Conservation (phyloP, 75 land plant genomes). For the Sequoia sempervirens region DNA sequence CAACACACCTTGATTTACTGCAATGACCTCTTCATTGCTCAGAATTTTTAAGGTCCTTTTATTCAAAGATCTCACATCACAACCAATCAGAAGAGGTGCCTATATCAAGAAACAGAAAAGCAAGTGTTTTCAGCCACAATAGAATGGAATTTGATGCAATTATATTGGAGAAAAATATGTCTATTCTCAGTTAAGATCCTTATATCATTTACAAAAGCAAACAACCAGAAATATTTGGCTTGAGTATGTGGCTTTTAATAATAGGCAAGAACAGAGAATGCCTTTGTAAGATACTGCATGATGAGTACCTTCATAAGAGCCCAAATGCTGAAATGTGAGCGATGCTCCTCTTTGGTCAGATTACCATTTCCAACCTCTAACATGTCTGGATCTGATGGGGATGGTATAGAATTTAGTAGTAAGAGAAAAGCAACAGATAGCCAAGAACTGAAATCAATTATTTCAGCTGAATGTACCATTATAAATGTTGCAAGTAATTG, state of each 20-base stretch:
- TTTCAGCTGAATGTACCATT: background rate
- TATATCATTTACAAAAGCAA: background rate
- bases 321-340: slow-evolving; percentile 46
- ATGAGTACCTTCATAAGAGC: slow-evolving; percentile 35
- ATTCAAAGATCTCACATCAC: slow-evolving; percentile 33
- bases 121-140: background rate
- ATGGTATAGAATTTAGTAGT: background rate
- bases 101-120: slow-evolving; percentile 7
- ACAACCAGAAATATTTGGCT: background rate
- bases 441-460: background rate
- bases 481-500: background rate
- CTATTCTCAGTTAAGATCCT: background rate
- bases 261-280: background rate
- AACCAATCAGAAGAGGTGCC: slow-evolving; percentile 50
- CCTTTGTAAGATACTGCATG: background rate
- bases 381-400: slow-evolving; percentile 9
- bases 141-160: background rate
- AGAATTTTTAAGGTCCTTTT: slow-evolving; percentile 22
- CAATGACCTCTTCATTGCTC: slow-evolving; percentile 41
- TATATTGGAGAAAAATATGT: background rate
- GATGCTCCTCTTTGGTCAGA: slow-evolving; percentile 39
- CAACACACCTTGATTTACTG: slow-evolving; percentile 39
- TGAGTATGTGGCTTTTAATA: background rate
- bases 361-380: slow-evolving; percentile 43
- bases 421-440: background rate